Percentiles rank a stretch among this genome's conserved stretches.
phyloP scores from a whole-genome alignment of 2,329 filamentous ascomycete genomes.

The Phyllosticta paracitricarpa region DNA sequence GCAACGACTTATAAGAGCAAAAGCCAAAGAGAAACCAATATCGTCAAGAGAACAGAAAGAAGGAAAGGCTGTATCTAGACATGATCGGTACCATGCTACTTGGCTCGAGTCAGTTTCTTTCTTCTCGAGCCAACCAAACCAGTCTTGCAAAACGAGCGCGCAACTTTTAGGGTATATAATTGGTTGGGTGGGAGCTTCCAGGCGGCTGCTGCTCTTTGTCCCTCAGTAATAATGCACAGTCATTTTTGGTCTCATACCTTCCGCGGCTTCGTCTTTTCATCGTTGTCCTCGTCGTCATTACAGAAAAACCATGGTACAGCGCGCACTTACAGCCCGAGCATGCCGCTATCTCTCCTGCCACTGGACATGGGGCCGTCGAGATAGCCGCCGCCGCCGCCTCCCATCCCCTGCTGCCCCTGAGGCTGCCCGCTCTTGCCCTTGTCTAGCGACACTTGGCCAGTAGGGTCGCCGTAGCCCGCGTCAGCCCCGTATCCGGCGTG shows the following conservation, averaged over 20 bases:
- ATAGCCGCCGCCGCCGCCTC: not conserved
- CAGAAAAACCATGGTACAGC: not conserved
- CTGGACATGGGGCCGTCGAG: not conserved
- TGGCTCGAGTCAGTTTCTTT: not conserved
- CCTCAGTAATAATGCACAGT: not conserved
- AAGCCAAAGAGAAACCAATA: not conserved
- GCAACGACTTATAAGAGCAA: not conserved
- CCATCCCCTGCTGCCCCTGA: not conserved
- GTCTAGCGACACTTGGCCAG: not conserved
- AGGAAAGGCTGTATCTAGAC: not conserved
- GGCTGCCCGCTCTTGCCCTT: not conserved
- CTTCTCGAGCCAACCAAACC: not conserved
- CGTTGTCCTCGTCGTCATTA: not conserved
- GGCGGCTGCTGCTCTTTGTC: not conserved
- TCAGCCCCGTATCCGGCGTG: not conserved
- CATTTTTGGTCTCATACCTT: not conserved
- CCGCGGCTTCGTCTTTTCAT: not conserved
- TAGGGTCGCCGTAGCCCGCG: not conserved
- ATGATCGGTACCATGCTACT: not conserved
- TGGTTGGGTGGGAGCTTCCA: not conserved
- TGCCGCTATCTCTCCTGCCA: conserved; percentile 9
- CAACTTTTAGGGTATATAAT: not conserved
- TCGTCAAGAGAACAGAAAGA: not conserved
- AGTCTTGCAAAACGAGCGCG: not conserved
- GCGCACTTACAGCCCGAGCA: conserved; percentile 8